Evolutionary conservation across 768 basidiomycete genomes (phyloP).

Genomic region (Tephrocybe rancida): DNA sequence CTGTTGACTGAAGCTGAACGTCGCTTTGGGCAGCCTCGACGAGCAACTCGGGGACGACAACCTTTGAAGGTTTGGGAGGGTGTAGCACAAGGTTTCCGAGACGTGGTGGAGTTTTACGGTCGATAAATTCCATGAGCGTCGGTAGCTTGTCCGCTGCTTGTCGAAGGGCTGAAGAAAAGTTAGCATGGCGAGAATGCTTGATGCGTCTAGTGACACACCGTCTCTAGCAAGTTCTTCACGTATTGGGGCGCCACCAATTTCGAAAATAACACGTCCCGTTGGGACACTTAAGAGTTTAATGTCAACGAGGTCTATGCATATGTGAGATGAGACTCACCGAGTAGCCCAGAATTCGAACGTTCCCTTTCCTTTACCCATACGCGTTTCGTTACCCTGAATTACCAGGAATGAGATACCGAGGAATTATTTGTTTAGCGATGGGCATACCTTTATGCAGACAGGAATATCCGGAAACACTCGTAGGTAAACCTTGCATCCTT

Average conservation of each 20-base stretch:
- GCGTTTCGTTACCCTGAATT: slow-evolving; percentile 91
- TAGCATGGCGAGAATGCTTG: neutral
- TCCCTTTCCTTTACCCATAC: slow-evolving; percentile 99
- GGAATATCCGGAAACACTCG: slow-evolving; percentile 96
- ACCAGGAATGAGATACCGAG: neutral
- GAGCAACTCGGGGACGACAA: slow-evolving; percentile 14
- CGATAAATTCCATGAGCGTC: slow-evolving; percentile 86
- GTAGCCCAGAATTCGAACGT: slow-evolving; percentile 98
- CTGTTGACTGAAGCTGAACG: slow-evolving; percentile 1
- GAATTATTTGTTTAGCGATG: neutral
- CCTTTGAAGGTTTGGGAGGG: slow-evolving; percentile 35
- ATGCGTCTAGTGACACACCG: slow-evolving; percentile 46
- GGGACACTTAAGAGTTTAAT: slow-evolving; percentile 59
- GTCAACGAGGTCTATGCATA: neutral
- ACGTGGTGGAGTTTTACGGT: slow-evolving; percentile 65
- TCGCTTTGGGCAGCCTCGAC: slow-evolving; percentile 8
- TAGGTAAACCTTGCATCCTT: slow-evolving; percentile 84
- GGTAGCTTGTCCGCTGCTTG: slow-evolving; percentile 90
- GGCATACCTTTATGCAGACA: slow-evolving; percentile 89
- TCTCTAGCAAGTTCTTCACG: slow-evolving; percentile 93
- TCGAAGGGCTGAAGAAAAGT: slow-evolving; percentile 63
- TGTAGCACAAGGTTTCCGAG: slow-evolving; percentile 67
- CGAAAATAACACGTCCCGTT: slow-evolving; percentile 89
- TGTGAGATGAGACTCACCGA: slow-evolving; percentile 52
- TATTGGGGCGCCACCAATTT: slow-evolving; percentile 88